A percentile compares a stretch with the other conserved stretches of the same genome.
These are phyloP conservation scores for Ilex asprella DNA, from an alignment of 257 asterid species.

Conservation along the genomic window DNA sequence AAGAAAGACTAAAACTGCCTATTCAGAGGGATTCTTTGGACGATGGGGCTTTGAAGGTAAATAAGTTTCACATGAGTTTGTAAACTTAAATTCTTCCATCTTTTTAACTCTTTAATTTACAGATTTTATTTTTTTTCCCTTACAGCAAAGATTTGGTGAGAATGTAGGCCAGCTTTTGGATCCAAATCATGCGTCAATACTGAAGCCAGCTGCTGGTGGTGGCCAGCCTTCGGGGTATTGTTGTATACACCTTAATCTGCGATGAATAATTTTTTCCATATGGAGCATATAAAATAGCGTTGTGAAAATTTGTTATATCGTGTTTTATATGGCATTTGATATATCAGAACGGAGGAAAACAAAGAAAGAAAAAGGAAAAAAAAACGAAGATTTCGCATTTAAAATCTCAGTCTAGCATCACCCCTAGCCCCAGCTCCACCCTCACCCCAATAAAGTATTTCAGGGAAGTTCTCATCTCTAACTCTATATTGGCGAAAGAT, in stretches of 20 bases:
- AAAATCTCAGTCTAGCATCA: too few relatives aligned
- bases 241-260: background rate
- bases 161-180: slow-evolving; percentile 71
- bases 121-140: slow-evolving; percentile 5
- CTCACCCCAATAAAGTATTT: too few relatives aligned
- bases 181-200: slow-evolving; percentile 77
- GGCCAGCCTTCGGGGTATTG: slow-evolving; percentile 90
- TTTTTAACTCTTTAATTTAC: slow-evolving; percentile 10
- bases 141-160: slow-evolving; percentile 89
- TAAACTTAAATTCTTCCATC: background rate
- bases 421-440: too few relatives aligned
- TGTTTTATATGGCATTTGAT: too few relatives aligned
- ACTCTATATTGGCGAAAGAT: too few relatives aligned
- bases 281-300: too few relatives aligned
- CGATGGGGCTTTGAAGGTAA: slow-evolving; percentile 86
- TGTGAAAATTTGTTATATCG: too few relatives aligned
- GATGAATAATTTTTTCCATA: background rate
- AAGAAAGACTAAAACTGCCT: slow-evolving; percentile 74
- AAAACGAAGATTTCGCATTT: too few relatives aligned
- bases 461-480: too few relatives aligned
- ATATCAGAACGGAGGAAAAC: too few relatives aligned
- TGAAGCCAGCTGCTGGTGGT: slow-evolving; percentile 75
- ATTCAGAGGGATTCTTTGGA: slow-evolving; percentile 81
- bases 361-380: too few relatives aligned
- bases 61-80: background rate